Evolutionary conservation across 371 early-diverging fungal species (phyloP).

Genomic region (Paraphysoderma sedebokerense): DNA sequence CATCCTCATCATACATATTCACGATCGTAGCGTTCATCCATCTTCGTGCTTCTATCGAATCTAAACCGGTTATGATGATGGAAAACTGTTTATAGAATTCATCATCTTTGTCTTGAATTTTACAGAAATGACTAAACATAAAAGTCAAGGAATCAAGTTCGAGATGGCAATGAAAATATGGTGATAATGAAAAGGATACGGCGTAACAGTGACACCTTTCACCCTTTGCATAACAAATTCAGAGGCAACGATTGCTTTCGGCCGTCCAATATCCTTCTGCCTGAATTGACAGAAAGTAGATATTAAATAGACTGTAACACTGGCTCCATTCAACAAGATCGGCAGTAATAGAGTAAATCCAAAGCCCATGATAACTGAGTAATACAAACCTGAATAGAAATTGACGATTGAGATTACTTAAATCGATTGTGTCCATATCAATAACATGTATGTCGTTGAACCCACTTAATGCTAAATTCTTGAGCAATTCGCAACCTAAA

Average conservation of each 20-base stretch:
- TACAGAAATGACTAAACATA: slow-evolving; percentile 36
- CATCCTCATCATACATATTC: slow-evolving; percentile 49
- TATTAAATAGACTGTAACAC: not conserved
- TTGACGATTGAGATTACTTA: slow-evolving; percentile 61
- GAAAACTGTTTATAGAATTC: slow-evolving; percentile 78
- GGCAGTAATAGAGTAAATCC: not conserved
- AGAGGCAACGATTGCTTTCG: slow-evolving; percentile 77
- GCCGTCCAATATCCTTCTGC: slow-evolving; percentile 47
- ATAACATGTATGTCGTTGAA: slow-evolving; percentile 46
- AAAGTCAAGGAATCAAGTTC: no score
- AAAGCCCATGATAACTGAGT: not conserved
- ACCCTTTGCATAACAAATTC: slow-evolving; percentile 70
- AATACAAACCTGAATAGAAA: slow-evolving; percentile 36
- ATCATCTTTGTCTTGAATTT: slow-evolving; percentile 85
- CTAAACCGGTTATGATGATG: slow-evolving; percentile 81
- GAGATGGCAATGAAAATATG: slow-evolving; percentile 1
- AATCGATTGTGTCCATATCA: slow-evolving; percentile 64
- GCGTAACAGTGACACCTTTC: slow-evolving; percentile 56
- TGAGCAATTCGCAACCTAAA: slow-evolving; percentile 46
- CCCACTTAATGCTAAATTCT: slow-evolving; percentile 42
- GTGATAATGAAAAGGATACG: slow-evolving; percentile 24
- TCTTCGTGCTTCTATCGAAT: slow-evolving; percentile 85
- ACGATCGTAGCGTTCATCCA: slow-evolving; percentile 89
- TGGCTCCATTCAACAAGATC: slow-evolving; percentile 5
- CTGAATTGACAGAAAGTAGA: no score